Percentiles rank a stretch among this genome's conserved stretches.
Evolutionary conservation across 2,329 filamentous ascomycete species (phyloP).

Genomic region (Sclerotinia sclerotiorum): DNA sequence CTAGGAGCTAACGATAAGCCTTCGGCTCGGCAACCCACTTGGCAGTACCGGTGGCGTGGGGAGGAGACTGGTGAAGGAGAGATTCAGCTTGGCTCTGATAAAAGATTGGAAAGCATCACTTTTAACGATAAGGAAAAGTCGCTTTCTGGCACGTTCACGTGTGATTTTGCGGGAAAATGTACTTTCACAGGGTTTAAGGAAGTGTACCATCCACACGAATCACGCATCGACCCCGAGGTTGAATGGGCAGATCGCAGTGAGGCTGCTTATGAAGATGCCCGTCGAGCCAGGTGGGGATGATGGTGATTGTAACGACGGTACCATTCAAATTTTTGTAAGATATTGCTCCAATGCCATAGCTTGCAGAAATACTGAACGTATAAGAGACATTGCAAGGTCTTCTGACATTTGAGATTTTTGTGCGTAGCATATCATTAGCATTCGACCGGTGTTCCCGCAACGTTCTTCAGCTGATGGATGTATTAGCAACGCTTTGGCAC

Average conservation of each 20-base stretch:
- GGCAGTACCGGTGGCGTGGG: slow-evolving; percentile 30
- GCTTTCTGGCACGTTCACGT: slow-evolving; percentile 27
- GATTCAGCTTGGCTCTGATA: slow-evolving; percentile 27
- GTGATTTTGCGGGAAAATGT: slow-evolving; percentile 21
- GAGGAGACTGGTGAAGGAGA: slow-evolving; percentile 31
- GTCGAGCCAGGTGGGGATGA: slow-evolving; percentile 20
- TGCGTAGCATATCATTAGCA: neutral
- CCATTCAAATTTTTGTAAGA: neutral
- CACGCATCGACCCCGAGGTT: slow-evolving; percentile 24
- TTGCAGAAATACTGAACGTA: neutral
- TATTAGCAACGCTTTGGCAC: neutral
- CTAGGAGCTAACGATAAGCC: slow-evolving; percentile 27
- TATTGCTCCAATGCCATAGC: neutral
- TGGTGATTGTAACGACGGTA: slow-evolving; percentile 2
- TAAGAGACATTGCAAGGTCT: neutral
- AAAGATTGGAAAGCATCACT: slow-evolving; percentile 22
- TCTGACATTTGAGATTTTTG: neutral
- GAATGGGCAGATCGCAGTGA: slow-evolving; percentile 26
- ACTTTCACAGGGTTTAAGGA: slow-evolving; percentile 28
- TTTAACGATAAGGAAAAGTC: slow-evolving; percentile 28
- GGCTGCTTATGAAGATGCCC: slow-evolving; percentile 25
- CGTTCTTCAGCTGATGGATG: neutral
- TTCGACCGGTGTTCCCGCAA: neutral
- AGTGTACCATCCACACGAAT: neutral
- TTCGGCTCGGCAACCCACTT: slow-evolving; percentile 28